phyloP scores from a whole-genome alignment of 495 filamentous ascomycete species.

The Recurvomyces mirabilis region DNA sequence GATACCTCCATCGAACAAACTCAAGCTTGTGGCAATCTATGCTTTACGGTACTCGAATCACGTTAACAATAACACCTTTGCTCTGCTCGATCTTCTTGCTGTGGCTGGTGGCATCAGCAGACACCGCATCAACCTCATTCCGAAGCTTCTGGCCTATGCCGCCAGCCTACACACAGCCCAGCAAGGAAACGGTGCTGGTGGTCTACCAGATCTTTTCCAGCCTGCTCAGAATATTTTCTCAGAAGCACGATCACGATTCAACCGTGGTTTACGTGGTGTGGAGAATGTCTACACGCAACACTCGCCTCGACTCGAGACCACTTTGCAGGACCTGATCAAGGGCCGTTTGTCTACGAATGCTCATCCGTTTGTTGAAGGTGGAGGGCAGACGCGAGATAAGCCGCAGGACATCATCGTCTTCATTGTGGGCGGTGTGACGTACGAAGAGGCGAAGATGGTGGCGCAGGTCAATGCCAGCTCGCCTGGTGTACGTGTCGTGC shows the following conservation, averaged over 20 bases:
- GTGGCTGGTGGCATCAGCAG: slow-evolving; percentile 63
- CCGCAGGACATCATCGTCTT: slow-evolving; percentile 95
- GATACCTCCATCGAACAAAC: slow-evolving; percentile 66
- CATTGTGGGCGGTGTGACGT: slow-evolving; percentile 83
- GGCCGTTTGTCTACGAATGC: slow-evolving; percentile 71
- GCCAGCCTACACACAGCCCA: slow-evolving; percentile 61
- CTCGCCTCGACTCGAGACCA: slow-evolving; percentile 75
- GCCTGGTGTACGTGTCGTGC: slow-evolving; percentile 75
- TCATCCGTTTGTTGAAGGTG: slow-evolving; percentile 88
- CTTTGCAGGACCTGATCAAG: slow-evolving; percentile 84
- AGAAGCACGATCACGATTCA: slow-evolving; percentile 77
- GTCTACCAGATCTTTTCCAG: slow-evolving; percentile 84
- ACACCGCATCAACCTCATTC: slow-evolving; percentile 60
- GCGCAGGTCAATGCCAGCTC: slow-evolving; percentile 84
- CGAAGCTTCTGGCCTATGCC: slow-evolving; percentile 71
- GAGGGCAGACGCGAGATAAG: slow-evolving; percentile 76
- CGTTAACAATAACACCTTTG: slow-evolving; percentile 62
- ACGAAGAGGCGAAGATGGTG: slow-evolving; percentile 91
- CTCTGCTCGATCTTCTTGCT: slow-evolving; percentile 73
- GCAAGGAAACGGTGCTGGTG: slow-evolving; percentile 31
- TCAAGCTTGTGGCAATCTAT: slow-evolving; percentile 82
- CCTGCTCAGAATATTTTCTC: slow-evolving; percentile 75
- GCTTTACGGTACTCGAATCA: slow-evolving; percentile 83
- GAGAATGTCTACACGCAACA: slow-evolving; percentile 99
- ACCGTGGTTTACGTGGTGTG: slow-evolving; percentile 79